phyloP scores from a whole-genome alignment of 2,329 filamentous ascomycete genomes.

The Fusarium equiseti region DNA sequence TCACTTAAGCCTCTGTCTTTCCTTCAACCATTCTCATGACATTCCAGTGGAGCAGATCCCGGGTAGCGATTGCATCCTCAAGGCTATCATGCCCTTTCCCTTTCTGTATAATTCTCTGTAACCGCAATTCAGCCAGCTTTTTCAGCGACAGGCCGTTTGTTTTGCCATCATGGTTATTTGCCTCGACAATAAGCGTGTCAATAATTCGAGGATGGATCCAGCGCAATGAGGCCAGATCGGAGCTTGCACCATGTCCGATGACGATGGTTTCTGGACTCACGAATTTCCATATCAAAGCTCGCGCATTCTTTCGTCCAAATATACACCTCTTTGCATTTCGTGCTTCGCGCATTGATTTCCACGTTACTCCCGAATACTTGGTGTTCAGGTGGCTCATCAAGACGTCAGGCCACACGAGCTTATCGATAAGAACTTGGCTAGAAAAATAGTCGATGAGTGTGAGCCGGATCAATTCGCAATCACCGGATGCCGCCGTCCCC shows the following conservation, averaged over 20 bases:
- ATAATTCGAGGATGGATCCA: slow-evolving; percentile 28
- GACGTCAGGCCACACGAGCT: slow-evolving; percentile 61
- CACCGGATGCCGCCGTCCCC: slow-evolving; percentile 59
- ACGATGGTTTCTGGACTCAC: slow-evolving; percentile 62
- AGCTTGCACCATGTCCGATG: slow-evolving; percentile 57
- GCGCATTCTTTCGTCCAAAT: slow-evolving; percentile 57
- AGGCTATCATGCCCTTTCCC: slow-evolving; percentile 26
- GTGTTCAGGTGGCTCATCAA: slow-evolving; percentile 64
- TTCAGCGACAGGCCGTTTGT: slow-evolving; percentile 18
- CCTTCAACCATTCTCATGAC: background rate
- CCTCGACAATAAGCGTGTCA: slow-evolving; percentile 24
- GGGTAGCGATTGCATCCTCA: slow-evolving; percentile 30
- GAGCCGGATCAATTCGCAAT: slow-evolving; percentile 65
- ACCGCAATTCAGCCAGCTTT: slow-evolving; percentile 6
- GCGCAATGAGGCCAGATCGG: slow-evolving; percentile 15
- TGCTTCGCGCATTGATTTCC: slow-evolving; percentile 54
- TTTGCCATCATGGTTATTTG: background rate
- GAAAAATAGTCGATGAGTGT: slow-evolving; percentile 64
- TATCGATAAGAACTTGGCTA: slow-evolving; percentile 61
- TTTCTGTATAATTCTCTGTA: slow-evolving; percentile 3
- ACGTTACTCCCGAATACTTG: slow-evolving; percentile 62
- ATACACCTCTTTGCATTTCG: slow-evolving; percentile 52
- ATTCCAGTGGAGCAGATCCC: slow-evolving; percentile 30
- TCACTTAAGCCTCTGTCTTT: background rate
- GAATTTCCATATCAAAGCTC: slow-evolving; percentile 57